phyloP scores from a whole-genome alignment of 2,329 filamentous ascomycete genomes.

The Diaporthe eres region DNA sequence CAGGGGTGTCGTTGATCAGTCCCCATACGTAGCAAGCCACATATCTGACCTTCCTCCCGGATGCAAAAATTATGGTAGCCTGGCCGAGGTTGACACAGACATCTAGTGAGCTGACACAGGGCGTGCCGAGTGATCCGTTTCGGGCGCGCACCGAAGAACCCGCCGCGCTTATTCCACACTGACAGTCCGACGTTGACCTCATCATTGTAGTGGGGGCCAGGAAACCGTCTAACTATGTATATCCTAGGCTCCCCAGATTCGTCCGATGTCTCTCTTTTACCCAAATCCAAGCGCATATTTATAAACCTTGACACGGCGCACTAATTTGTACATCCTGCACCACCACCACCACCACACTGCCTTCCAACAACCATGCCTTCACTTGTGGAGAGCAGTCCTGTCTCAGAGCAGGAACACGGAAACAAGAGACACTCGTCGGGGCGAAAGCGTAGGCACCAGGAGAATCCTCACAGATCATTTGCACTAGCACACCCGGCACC shows the following conservation, averaged over 20 bases:
- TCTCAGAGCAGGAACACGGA: neutral
- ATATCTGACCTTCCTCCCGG: constrained; percentile 1
- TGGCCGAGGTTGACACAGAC: constrained; percentile 24
- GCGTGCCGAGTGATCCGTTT: constrained; percentile 30
- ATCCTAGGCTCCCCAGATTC: constrained; percentile 2
- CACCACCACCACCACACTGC: no score
- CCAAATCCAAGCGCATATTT: neutral
- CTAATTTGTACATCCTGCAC: neutral
- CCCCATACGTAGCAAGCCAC: constrained; percentile 9
- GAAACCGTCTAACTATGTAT: constrained; percentile 12
- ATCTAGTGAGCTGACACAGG: constrained; percentile 13
- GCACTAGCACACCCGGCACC: constrained; percentile 36
- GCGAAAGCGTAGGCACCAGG: neutral
- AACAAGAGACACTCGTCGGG: constrained; percentile 9
- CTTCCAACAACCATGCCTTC: neutral
- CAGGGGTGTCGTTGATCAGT: constrained; percentile 22
- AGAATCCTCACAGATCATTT: neutral
- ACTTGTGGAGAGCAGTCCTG: neutral
- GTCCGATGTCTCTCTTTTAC: neutral
- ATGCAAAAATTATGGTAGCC: neutral
- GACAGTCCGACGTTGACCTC: constrained; percentile 24
- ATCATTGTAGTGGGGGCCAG: neutral
- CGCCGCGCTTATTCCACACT: neutral
- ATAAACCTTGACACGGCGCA: neutral
- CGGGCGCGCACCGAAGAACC: constrained; percentile 23